Conservation (phyloP, 2,329 filamentous ascomycete species). For the Colletotrichum lini region DNA sequence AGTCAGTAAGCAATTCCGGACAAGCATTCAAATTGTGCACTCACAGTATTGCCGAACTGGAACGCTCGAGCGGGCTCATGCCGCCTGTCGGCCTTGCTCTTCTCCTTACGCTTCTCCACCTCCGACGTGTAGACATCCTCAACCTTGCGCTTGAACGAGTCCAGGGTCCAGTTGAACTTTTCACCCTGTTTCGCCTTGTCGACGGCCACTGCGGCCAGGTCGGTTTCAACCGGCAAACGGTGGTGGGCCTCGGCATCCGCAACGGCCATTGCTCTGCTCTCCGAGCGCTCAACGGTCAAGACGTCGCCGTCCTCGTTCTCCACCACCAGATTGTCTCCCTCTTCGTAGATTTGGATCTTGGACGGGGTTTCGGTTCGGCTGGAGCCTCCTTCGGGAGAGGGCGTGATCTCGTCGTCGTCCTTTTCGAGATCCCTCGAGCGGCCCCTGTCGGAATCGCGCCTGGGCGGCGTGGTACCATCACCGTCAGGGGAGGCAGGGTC, state of each 20-base stretch:
- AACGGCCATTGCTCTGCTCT: constrained; percentile 42
- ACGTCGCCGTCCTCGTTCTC: constrained; percentile 93
- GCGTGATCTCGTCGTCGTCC: constrained; percentile 32
- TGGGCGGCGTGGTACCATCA: constrained; percentile 31
- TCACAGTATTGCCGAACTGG: constrained; percentile 84
- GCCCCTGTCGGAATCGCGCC: constrained; percentile 32
- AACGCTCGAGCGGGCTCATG: constrained; percentile 85
- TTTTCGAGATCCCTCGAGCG: constrained; percentile 35
- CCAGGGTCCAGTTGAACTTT: constrained; percentile 57
- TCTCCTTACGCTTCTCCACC: constrained; percentile 72
- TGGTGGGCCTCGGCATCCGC: constrained; percentile 37
- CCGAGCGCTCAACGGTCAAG: constrained; percentile 72
- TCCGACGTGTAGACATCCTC: constrained; percentile 72
- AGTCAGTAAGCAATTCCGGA: constrained; percentile 47
- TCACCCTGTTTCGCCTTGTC: constrained; percentile 51
- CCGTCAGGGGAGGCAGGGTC: constrained; percentile 44
- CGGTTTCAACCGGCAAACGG: constrained; percentile 18
- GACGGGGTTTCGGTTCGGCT: constrained; percentile 42
- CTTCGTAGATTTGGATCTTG: constrained; percentile 80
- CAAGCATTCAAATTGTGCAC: constrained; percentile 45
- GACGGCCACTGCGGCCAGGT: constrained; percentile 11
- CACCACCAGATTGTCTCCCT: constrained; percentile 83
- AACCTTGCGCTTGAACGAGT: constrained; percentile 64
- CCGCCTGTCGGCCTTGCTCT: constrained; percentile 68
- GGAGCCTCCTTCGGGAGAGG: constrained; percentile 34